These are phyloP conservation scores for Achaetomium macrosporum DNA, from an alignment of 2,329 filamentous ascomycete species.

Conservation along the genomic window DNA sequence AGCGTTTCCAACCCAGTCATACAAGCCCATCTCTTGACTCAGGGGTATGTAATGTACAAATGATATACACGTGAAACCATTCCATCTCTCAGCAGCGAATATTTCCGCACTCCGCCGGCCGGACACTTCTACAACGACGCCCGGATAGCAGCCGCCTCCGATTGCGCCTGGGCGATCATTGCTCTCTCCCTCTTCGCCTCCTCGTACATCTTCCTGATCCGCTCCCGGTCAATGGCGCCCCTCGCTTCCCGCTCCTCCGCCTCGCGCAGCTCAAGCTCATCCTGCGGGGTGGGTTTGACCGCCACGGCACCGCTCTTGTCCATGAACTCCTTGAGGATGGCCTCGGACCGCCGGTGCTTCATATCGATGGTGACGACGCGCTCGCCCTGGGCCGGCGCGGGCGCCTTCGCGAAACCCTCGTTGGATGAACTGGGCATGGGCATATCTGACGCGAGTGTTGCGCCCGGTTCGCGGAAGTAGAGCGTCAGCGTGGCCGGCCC, in stretches of 20 bases:
- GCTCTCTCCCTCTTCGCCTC: slow-evolving; percentile 58
- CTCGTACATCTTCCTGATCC: slow-evolving; percentile 46
- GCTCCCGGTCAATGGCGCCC: slow-evolving; percentile 49
- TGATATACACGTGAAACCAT: slow-evolving; percentile 21
- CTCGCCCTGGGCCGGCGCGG: slow-evolving; percentile 43
- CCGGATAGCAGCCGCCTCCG: slow-evolving; percentile 42
- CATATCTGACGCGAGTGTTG: slow-evolving; percentile 21
- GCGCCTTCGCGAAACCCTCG: slow-evolving; percentile 43
- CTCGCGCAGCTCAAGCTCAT: slow-evolving; percentile 52
- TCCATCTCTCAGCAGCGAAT: background rate
- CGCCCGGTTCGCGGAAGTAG: slow-evolving; percentile 45
- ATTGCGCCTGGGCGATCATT: slow-evolving; percentile 49
- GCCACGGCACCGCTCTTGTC: slow-evolving; percentile 54
- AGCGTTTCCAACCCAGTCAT: background rate
- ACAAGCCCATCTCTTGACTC: background rate
- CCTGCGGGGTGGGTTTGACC: slow-evolving; percentile 53
- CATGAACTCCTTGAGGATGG: slow-evolving; percentile 60
- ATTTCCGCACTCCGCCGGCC: background rate
- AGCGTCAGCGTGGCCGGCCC: slow-evolving; percentile 58
- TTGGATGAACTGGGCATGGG: slow-evolving; percentile 44
- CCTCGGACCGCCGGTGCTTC: slow-evolving; percentile 52
- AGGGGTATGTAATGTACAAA: slow-evolving; percentile 20
- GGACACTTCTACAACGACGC: slow-evolving; percentile 20
- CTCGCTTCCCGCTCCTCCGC: slow-evolving; percentile 49
- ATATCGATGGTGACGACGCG: slow-evolving; percentile 54